Conservation (phyloP, 306 rosid genomes). For the Inga leiocalycina region DNA sequence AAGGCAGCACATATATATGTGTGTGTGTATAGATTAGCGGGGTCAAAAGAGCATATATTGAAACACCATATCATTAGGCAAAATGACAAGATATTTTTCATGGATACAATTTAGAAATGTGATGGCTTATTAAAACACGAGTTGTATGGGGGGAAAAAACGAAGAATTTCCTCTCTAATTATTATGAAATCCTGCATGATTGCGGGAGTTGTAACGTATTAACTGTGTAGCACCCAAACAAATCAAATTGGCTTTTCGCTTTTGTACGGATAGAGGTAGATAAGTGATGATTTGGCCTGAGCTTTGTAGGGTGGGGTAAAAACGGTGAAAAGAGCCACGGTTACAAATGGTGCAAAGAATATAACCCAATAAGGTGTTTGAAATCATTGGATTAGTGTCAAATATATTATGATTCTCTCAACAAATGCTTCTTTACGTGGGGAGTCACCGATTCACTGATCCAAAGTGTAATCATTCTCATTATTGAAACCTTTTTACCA, state of each 20-base stretch:
- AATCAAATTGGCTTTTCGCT: conserved; percentile 17
- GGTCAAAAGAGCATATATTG: neutral
- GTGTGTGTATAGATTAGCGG: too few relatives aligned
- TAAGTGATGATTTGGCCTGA: neutral
- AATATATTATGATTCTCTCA: conserved; percentile 24
- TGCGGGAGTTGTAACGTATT: neutral
- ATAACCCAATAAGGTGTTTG: neutral
- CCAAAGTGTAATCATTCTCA: conserved; percentile 31
- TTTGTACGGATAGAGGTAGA: conserved; percentile 18
- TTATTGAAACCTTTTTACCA: conserved; percentile 38
- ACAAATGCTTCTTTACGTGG: conserved; percentile 30
- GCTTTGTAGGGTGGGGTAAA: neutral
- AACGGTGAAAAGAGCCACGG: neutral
- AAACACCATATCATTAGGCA: neutral
- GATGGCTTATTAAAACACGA: neutral
- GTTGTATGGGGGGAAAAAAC: neutral
- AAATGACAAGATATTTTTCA: neutral
- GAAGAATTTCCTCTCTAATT: neutral
- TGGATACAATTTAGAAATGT: neutral
- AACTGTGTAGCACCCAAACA: neutral
- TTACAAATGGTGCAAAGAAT: neutral
- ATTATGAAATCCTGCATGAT: neutral
- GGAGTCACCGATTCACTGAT: conserved; percentile 41
- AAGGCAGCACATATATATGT: neutral
- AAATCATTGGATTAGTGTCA: conserved; percentile 6